These are phyloP conservation scores for Zea luxurians DNA, from an alignment of 176 grass and related monocot genomes.

Conservation along the genomic window DNA sequence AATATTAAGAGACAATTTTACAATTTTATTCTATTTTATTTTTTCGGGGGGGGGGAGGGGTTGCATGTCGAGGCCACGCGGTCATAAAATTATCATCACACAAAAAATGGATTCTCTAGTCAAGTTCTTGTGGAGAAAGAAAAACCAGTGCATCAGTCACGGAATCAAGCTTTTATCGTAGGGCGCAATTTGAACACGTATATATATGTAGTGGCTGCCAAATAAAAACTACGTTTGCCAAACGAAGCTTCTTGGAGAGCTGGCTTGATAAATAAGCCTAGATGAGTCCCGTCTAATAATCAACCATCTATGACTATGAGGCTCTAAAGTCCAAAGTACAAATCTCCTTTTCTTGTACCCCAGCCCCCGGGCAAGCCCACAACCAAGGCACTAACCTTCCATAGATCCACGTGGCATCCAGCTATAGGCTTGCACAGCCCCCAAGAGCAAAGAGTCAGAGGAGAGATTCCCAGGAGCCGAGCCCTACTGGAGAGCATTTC, in stretches of 20 bases:
- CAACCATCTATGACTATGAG: background rate
- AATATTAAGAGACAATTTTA: too few species aligned
- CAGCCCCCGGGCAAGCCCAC: conserved; percentile 26
- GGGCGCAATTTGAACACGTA: background rate
- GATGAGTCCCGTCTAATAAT: background rate
- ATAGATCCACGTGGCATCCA: conserved; percentile 37
- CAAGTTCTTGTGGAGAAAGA: background rate
- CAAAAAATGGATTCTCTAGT: background rate
- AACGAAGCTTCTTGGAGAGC: background rate
- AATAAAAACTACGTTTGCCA: background rate
- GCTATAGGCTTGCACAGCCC: background rate
- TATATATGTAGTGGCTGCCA: background rate
- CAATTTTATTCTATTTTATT: too few species aligned
- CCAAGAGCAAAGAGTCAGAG: conserved; percentile 10
- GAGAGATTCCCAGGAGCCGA: conserved; percentile 13
- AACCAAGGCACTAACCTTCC: conserved; percentile 9
- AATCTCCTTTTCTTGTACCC: conserved; percentile 24
- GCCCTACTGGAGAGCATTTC: background rate
- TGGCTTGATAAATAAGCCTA: background rate
- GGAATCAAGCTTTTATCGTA: background rate
- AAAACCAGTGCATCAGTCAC: background rate
- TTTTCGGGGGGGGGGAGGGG: too few species aligned
- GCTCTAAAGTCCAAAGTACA: background rate
- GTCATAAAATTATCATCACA: background rate
- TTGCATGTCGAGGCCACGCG: too few species aligned